phyloP scores from a whole-genome alignment of 495 filamentous ascomycete genomes.

The Xylaria acuta region DNA sequence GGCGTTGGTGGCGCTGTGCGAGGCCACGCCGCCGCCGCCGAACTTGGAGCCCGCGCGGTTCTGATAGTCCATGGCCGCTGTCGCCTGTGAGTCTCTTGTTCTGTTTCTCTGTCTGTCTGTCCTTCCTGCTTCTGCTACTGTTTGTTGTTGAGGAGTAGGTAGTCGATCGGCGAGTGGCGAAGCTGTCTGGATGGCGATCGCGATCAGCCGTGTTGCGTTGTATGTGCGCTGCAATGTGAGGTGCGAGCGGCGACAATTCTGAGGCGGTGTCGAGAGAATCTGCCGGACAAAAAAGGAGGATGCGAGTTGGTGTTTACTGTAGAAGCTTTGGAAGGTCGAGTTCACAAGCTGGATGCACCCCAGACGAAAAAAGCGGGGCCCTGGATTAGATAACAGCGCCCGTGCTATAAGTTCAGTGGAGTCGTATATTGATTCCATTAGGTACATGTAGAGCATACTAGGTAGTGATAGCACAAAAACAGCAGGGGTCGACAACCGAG shows the following conservation, averaged over 20 bases:
- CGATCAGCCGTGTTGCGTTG: not conserved
- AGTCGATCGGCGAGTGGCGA: not conserved
- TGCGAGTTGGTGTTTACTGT: not conserved
- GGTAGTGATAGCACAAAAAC: no score
- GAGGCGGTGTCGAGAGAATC: not conserved
- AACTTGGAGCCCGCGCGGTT: conserved; percentile 98
- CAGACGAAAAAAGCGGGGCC: not conserved
- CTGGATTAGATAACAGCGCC: not conserved
- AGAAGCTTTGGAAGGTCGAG: not conserved
- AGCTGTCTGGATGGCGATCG: not conserved
- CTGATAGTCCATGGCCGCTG: conserved; percentile 65
- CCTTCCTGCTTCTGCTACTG: not conserved
- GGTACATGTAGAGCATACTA: no score
- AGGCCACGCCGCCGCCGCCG: conserved; percentile 96
- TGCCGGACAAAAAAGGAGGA: not conserved
- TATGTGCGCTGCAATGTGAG: not conserved
- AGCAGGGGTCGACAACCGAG: no score
- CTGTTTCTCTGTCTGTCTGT: not conserved
- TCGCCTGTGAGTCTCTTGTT: not conserved
- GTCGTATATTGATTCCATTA: not conserved
- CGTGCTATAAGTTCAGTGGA: not conserved
- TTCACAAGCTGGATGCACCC: conserved; percentile 3
- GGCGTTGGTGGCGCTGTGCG: conserved; percentile 89
- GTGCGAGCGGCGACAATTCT: not conserved
- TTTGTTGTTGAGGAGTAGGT: not conserved